A percentile compares a stretch with the other conserved stretches of the same genome.
Conservation (phyloP, 257 asterid species). For the Rubia yunnanensis region DNA sequence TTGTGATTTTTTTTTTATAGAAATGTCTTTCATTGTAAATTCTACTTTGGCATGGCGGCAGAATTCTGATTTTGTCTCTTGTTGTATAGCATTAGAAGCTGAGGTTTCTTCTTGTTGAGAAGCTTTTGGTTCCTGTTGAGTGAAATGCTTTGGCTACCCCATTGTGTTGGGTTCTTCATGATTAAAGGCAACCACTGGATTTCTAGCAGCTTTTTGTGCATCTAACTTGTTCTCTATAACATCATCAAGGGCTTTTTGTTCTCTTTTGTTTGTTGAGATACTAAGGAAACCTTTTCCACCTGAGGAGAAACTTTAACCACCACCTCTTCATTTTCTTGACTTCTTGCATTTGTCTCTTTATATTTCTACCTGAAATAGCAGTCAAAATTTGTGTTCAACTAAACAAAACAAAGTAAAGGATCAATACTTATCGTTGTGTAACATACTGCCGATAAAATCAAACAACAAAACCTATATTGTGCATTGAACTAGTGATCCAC, state of each 20-base stretch:
- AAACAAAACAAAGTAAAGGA: not conserved
- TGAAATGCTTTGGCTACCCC: too few species aligned
- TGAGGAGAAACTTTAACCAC: slow-evolving; percentile 12
- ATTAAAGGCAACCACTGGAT: slow-evolving; percentile 5
- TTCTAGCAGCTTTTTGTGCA: slow-evolving; percentile 13
- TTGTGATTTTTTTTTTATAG: too few species aligned
- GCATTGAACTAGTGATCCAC: too few species aligned
- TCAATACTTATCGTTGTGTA: not conserved
- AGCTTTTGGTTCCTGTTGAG: too few species aligned
- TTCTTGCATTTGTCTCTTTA: slow-evolving; percentile 14
- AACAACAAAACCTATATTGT: too few species aligned
- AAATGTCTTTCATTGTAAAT: too few species aligned
- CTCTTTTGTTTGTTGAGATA: too few species aligned
- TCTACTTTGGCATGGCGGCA: too few species aligned
- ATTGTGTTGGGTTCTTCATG: slow-evolving; percentile 10
- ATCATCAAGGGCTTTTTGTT: slow-evolving; percentile 9
- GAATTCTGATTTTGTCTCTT: slow-evolving; percentile 19
- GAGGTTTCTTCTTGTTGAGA: too few species aligned
- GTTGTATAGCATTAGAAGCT: slow-evolving; percentile 13
- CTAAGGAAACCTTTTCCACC: slow-evolving; percentile 13
- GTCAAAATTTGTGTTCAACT: not conserved
- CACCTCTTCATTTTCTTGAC: slow-evolving; percentile 22
- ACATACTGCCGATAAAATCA: not conserved
- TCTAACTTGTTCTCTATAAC: slow-evolving; percentile 15
- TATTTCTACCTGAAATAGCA: slow-evolving; percentile 32